Percentiles rank a stretch among this genome's conserved stretches.
Conservation (phyloP, 2,329 filamentous ascomycete genomes). For the Cercospora nicotianae region DNA sequence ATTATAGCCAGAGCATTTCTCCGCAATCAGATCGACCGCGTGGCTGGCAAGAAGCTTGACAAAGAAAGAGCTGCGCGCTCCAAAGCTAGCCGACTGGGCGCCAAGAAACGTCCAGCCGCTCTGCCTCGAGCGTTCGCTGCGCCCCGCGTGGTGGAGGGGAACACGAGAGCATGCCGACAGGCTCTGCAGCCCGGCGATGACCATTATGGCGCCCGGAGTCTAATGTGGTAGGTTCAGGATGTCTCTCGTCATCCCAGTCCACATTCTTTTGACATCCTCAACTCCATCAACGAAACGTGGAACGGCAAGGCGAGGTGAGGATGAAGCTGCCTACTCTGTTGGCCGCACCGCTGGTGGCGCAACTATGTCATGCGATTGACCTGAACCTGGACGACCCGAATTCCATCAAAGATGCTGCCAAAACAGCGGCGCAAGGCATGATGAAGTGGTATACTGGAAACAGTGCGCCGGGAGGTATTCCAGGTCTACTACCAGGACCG, state of each 20-base stretch:
- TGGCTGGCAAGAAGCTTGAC: conserved; percentile 5
- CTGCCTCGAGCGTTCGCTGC: conserved; percentile 3
- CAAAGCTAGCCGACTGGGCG: conserved; percentile 1
- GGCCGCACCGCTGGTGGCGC: conserved; percentile 22
- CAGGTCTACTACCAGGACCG: conserved; percentile 60
- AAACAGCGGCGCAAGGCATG: conserved; percentile 49
- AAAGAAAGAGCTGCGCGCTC: neutral
- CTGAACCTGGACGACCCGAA: conserved; percentile 34
- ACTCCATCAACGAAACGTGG: neutral
- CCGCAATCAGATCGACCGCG: neutral
- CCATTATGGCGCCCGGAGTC: neutral
- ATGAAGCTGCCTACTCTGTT: neutral
- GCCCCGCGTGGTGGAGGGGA: conserved; percentile 6
- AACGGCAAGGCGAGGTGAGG: neutral
- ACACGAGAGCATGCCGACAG: conserved; percentile 4
- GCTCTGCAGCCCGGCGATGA: neutral
- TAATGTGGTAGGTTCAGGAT: neutral
- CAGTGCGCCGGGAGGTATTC: conserved; percentile 51
- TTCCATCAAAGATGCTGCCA: conserved; percentile 48
- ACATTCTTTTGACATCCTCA: neutral
- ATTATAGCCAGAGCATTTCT: neutral
- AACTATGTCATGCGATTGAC: conserved; percentile 26
- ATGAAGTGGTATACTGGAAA: conserved; percentile 57
- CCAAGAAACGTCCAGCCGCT: conserved; percentile 5
- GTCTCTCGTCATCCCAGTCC: neutral